phyloP scores from a whole-genome alignment of 1,139 yeast genomes.

The Protomyces macrosporus region DNA sequence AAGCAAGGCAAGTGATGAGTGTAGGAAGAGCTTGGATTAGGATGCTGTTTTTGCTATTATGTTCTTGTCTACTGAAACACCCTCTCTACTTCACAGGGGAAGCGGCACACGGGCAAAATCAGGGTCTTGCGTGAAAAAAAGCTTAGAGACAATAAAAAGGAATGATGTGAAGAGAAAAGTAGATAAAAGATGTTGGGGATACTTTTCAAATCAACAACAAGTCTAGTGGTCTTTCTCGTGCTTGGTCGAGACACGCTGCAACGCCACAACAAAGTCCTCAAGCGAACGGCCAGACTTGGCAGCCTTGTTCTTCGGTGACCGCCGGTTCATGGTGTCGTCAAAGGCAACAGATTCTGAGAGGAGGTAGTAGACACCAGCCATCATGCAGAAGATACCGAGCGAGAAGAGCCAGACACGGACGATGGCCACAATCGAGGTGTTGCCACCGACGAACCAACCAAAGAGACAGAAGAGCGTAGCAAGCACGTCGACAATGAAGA shows the following conservation, averaged over 20 bases:
- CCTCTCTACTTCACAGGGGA: no score
- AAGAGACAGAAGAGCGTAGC: slow-evolving; percentile 66
- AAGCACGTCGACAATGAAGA: slow-evolving; percentile 59
- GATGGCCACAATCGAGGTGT: slow-evolving; percentile 63
- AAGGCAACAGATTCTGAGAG: slow-evolving; percentile 78
- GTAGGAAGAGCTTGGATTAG: no score
- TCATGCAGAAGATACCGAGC: slow-evolving; percentile 64
- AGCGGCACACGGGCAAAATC: no score
- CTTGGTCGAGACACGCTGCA: slow-evolving; percentile 98
- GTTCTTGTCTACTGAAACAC: no score
- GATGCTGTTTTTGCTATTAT: no score
- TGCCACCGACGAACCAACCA: slow-evolving; percentile 69
- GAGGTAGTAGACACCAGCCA: slow-evolving; percentile 65
- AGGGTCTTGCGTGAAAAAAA: no score
- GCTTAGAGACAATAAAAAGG: no score
- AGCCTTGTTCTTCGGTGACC: slow-evolving; percentile 52
- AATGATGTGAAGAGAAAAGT: no score
- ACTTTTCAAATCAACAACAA: no score
- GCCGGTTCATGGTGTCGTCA: slow-evolving; percentile 93
- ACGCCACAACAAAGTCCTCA: slow-evolving; percentile 92
- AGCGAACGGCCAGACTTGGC: slow-evolving; percentile 67
- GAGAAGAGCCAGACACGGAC: slow-evolving; percentile 65
- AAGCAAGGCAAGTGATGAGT: no score
- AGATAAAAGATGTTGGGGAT: no score
- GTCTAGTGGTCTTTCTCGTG: slow-evolving; percentile 59